Percentiles rank a stretch among this genome's conserved stretches.
These are phyloP conservation scores for Pseudoturritis turrita DNA, from an alignment of 345 rosid species.

Conservation along the genomic window DNA sequence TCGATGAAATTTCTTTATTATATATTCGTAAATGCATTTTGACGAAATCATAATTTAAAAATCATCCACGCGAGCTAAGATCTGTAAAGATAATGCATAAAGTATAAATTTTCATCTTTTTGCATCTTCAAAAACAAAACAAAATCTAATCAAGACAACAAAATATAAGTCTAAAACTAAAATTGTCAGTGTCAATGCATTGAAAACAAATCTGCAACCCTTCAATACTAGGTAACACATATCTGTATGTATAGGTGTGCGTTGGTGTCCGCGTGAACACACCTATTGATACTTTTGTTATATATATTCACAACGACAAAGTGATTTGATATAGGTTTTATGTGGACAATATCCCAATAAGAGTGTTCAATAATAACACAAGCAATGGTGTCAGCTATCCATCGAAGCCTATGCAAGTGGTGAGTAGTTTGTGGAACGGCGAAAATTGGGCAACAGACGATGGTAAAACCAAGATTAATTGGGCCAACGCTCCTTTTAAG, in stretches of 20 bases:
- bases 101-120: too few species aligned
- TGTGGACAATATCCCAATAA: constrained; percentile 50
- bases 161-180: neutral
- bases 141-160: too few species aligned
- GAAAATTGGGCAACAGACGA: constrained; percentile 54
- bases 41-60: too few species aligned
- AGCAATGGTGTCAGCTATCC: constrained; percentile 36
- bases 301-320: neutral
- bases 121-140: too few species aligned
- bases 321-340: constrained; percentile 34
- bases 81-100: too few species aligned
- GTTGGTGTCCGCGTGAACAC: neutral
- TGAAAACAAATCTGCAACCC: neutral
- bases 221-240: neutral
- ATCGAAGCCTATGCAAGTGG: constrained; percentile 40
- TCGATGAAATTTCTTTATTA: too few species aligned
- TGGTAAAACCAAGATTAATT: constrained; percentile 45
- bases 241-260: neutral
- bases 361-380: constrained; percentile 49
- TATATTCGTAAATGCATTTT: too few species aligned
- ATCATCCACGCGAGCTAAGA: too few species aligned
- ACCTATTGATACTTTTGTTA: neutral
- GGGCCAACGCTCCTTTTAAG: constrained; percentile 45
- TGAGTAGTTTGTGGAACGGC: constrained; percentile 61
- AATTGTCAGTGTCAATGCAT: neutral